A percentile compares a stretch with the other conserved stretches of the same genome.
phyloP scores from a whole-genome alignment of 495 filamentous ascomycete genomes.

The Amphirosellinia nigrospora region DNA sequence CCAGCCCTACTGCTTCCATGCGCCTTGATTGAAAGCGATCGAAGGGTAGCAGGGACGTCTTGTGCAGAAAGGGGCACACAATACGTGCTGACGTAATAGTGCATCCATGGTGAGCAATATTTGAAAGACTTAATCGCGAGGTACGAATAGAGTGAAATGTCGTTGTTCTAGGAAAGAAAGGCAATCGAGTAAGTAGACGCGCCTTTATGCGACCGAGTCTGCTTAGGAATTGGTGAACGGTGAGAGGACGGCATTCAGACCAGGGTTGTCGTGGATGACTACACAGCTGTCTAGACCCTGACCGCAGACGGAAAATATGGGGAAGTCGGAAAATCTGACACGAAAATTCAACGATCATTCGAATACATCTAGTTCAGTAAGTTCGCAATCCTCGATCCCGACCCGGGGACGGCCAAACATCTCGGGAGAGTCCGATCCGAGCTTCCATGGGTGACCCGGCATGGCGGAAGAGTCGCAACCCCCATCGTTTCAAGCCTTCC shows the following conservation, averaged over 20 bases:
- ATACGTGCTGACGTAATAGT: background rate
- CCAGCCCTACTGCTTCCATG: conserved; percentile 1
- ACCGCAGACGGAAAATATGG: background rate
- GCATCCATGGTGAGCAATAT: background rate
- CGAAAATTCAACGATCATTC: background rate
- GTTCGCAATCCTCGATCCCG: background rate
- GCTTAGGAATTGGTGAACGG: background rate
- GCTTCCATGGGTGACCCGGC: background rate
- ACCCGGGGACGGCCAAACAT: background rate
- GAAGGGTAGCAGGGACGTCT: background rate
- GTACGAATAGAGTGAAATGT: background rate
- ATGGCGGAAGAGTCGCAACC: background rate
- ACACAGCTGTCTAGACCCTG: background rate
- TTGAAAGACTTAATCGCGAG: background rate
- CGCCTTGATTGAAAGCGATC: background rate
- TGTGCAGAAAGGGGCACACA: background rate
- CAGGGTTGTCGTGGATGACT: background rate
- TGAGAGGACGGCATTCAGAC: background rate
- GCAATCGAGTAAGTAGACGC: conserved; percentile 4
- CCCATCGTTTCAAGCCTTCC: background rate
- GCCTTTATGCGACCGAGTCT: background rate
- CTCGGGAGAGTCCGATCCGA: background rate
- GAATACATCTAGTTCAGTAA: background rate
- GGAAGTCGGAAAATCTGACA: background rate
- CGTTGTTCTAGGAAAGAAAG: background rate